Percentiles rank a stretch among this genome's conserved stretches.
Evolutionary conservation across 257 asterid genomes (phyloP).

Genomic region (Solanum pimpinellifolium): DNA sequence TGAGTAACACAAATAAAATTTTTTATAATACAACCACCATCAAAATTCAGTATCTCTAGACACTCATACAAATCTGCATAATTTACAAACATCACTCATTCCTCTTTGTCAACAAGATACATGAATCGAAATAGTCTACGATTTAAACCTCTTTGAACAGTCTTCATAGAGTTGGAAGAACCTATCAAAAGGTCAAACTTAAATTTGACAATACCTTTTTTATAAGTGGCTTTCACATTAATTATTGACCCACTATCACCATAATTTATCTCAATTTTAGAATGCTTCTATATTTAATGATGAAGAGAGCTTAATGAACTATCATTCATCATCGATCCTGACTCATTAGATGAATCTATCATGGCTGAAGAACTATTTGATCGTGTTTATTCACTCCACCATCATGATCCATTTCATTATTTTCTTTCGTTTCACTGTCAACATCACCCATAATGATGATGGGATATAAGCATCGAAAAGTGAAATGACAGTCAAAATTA

Average conservation of each 20-base stretch:
- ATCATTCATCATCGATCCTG: slow-evolving; percentile 40
- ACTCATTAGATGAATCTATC: slow-evolving; percentile 46
- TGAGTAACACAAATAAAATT: slow-evolving; percentile 45
- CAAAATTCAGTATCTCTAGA: slow-evolving; percentile 40
- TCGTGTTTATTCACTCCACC: slow-evolving; percentile 28
- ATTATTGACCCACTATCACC: slow-evolving; percentile 42
- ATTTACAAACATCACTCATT: slow-evolving; percentile 85
- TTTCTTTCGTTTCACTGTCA: slow-evolving; percentile 5
- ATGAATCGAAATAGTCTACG: slow-evolving; percentile 58
- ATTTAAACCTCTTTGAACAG: slow-evolving; percentile 56
- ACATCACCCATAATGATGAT: slow-evolving; percentile 11
- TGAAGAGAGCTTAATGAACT: slow-evolving; percentile 52
- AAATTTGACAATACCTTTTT: slow-evolving; percentile 51
- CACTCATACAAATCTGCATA: slow-evolving; percentile 72
- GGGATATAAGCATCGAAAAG: slow-evolving; percentile 20
- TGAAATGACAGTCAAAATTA: slow-evolving; percentile 10
- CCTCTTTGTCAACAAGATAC: slow-evolving; percentile 76
- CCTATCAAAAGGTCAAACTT: slow-evolving; percentile 49
- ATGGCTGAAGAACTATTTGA: slow-evolving; percentile 20
- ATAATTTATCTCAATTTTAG: slow-evolving; percentile 10
- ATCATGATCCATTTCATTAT: slow-evolving; percentile 5
- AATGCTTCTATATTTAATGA: slow-evolving; percentile 9
- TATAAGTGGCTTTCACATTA: slow-evolving; percentile 56
- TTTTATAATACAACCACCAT: slow-evolving; percentile 40
- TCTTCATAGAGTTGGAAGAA: slow-evolving; percentile 45